A percentile compares a stretch with the other conserved stretches of the same genome.
phyloP scores from a whole-genome alignment of 2,329 filamentous ascomycete species.

The Aspergillus alliaceus region DNA sequence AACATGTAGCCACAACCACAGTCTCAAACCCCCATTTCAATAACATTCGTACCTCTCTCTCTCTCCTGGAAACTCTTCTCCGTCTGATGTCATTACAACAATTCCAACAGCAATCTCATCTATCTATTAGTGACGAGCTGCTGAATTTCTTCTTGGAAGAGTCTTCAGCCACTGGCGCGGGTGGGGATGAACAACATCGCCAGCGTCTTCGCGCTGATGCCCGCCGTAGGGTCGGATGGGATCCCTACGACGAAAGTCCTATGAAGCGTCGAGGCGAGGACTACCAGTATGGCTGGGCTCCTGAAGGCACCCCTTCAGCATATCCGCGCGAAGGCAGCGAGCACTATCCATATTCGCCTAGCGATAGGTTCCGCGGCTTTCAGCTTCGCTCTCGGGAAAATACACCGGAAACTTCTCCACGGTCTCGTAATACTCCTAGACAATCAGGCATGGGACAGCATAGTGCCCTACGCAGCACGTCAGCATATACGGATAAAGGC shows the following conservation, averaged over 20 bases:
- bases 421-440: constrained; percentile 21
- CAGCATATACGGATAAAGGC: constrained; percentile 19
- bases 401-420: constrained; percentile 31
- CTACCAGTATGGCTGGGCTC: constrained; percentile 54
- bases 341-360: constrained; percentile 28
- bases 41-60: constrained; percentile 66
- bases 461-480: constrained; percentile 23
- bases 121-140: constrained; percentile 87
- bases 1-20: constrained; percentile 24
- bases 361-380: constrained; percentile 23
- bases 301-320: constrained; percentile 24
- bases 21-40: constrained; percentile 51
- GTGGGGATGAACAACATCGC: constrained; percentile 61
- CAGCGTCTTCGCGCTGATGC: constrained; percentile 62
- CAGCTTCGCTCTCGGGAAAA: constrained; percentile 33
- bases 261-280: constrained; percentile 66
- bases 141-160: constrained; percentile 82
- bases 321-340: constrained; percentile 24
- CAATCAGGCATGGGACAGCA: constrained; percentile 19
- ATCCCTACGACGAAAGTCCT: constrained; percentile 70
- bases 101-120: constrained; percentile 84
- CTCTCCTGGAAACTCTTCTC: constrained; percentile 83
- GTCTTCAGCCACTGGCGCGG: constrained; percentile 65
- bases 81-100: constrained; percentile 85
- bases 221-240: constrained; percentile 64